These are phyloP conservation scores for Suillus variegatus DNA, from an alignment of 768 basidiomycete species.

Conservation along the genomic window DNA sequence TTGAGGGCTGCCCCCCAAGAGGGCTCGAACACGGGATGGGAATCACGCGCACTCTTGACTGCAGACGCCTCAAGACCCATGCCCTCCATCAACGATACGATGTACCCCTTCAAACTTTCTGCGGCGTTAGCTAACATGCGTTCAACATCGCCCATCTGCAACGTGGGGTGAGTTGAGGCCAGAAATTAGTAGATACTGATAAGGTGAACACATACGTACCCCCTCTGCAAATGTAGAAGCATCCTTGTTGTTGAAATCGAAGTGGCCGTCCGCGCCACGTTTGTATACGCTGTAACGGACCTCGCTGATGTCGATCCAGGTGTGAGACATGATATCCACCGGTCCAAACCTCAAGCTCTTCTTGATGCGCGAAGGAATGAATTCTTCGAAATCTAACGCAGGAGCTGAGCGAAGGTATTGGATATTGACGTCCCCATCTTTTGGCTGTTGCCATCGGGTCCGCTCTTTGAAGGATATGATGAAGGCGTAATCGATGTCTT, in stretches of 20 bases:
- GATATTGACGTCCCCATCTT: background rate
- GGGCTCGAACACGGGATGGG: background rate
- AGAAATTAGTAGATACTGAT: too few relatives aligned
- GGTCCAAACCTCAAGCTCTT: background rate
- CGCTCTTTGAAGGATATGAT: slow-evolving; percentile 29
- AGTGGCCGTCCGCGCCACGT: background rate
- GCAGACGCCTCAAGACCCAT: too few relatives aligned
- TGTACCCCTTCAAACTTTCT: too few relatives aligned
- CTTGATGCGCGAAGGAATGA: slow-evolving; percentile 2
- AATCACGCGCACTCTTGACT: too few relatives aligned
- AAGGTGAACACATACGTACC: too few relatives aligned
- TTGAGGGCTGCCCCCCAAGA: background rate
- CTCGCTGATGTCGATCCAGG: background rate
- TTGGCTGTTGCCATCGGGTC: background rate
- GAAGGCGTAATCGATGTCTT: slow-evolving; percentile 14
- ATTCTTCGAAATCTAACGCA: background rate
- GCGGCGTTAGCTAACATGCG: too few relatives aligned
- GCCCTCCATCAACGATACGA: too few relatives aligned
- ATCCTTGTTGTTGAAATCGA: too few relatives aligned
- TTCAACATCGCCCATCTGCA: too few relatives aligned
- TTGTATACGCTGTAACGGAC: background rate
- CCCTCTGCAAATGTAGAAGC: too few relatives aligned
- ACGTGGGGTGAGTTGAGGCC: too few relatives aligned
- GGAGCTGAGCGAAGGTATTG: background rate
- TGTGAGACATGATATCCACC: background rate